These are phyloP conservation scores for Crithidia sp. DNA, from an alignment of 208 protist species.

Conservation along the genomic window DNA sequence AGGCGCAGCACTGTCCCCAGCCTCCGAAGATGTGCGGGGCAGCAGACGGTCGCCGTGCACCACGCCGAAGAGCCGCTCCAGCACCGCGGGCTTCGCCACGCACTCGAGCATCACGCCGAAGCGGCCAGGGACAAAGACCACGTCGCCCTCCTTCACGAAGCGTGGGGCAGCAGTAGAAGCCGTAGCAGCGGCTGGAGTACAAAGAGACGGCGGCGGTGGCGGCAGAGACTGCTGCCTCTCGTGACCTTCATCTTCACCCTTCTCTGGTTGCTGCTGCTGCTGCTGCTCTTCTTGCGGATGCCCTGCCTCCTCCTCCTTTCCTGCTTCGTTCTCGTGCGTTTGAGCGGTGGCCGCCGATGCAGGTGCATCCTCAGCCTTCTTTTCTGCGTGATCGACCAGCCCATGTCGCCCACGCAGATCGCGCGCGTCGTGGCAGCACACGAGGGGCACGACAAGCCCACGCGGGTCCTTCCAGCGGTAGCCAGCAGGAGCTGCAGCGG, in stretches of 20 bases:
- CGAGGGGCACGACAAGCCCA: slow-evolving; percentile 26
- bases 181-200: background rate
- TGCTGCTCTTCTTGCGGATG: background rate
- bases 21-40: background rate
- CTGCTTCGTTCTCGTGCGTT: background rate
- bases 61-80: slow-evolving; percentile 45
- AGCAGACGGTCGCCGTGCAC: slow-evolving; percentile 48
- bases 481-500: slow-evolving; percentile 2
- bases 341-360: background rate
- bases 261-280: background rate
- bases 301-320: background rate
- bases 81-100: slow-evolving; percentile 22
- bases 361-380: background rate
- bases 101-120: slow-evolving; percentile 52
- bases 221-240: background rate
- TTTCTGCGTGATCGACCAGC: background rate
- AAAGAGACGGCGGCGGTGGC: background rate
- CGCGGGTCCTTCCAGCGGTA: slow-evolving; percentile 29
- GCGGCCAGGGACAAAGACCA: slow-evolving; percentile 37
- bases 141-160: slow-evolving; percentile 37
- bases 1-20: background rate
- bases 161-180: slow-evolving; percentile 6
- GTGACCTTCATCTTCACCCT: background rate
- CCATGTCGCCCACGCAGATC: slow-evolving; percentile 26
- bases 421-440: slow-evolving; percentile 31